Conservation (phyloP, 352 stramenopile genomes). For the Globisporangium spiculum region DNA sequence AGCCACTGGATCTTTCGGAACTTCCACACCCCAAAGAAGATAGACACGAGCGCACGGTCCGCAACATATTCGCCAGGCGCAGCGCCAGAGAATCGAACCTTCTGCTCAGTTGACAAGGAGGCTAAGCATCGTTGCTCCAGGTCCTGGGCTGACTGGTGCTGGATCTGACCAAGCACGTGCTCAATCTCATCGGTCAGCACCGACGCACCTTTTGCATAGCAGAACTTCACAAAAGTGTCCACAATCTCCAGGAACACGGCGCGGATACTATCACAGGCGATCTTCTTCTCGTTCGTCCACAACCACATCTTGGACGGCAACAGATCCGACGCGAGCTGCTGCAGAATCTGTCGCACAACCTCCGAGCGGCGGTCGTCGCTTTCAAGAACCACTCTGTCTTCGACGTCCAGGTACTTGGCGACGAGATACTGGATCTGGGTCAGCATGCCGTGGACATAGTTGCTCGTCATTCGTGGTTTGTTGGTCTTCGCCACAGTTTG, state of each 20-base stretch:
- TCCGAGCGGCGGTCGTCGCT: constrained; percentile 11
- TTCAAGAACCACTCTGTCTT: neutral
- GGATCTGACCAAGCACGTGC: constrained; percentile 18
- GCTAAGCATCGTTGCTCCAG: constrained; percentile 23
- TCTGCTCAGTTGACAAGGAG: neutral
- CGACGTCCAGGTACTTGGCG: constrained; percentile 33
- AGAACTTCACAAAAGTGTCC: constrained; percentile 37
- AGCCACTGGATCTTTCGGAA: constrained; percentile 14
- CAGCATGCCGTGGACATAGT: constrained; percentile 64
- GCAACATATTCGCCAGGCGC: constrained; percentile 39
- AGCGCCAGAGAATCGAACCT: neutral
- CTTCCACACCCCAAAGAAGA: constrained; percentile 32
- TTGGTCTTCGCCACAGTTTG: neutral
- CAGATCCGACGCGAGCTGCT: constrained; percentile 30
- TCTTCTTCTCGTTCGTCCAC: constrained; percentile 22
- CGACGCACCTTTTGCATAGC: constrained; percentile 17
- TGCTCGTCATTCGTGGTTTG: constrained; percentile 33
- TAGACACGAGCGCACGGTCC: constrained; percentile 47
- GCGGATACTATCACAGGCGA: constrained; percentile 41
- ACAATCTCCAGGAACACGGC: constrained; percentile 52
- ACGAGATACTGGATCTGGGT: constrained; percentile 56
- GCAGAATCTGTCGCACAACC: constrained; percentile 24
- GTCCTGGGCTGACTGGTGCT: constrained; percentile 29
- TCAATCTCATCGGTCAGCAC: constrained; percentile 18
- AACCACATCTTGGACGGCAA: constrained; percentile 50